These are phyloP conservation scores for Kazachstania kunashirensis DNA, from an alignment of 805 yeast genomes.

Conservation along the genomic window DNA sequence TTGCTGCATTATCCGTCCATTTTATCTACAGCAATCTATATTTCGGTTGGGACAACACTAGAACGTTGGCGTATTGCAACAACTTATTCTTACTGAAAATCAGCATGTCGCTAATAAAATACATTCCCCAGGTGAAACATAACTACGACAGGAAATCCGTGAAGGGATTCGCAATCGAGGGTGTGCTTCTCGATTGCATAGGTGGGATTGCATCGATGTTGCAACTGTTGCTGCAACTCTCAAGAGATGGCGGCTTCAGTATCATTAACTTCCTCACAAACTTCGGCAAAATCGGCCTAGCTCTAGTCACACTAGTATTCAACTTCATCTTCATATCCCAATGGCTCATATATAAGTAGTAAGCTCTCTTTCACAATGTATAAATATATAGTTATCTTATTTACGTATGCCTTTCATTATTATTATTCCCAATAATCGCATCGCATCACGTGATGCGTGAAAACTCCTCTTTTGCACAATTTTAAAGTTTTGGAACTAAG, in stretches of 20 bases:
- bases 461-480: too few species aligned
- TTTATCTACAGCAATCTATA: conserved; percentile 7
- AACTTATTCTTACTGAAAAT: conserved; percentile 33
- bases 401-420: too few species aligned
- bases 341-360: conserved; percentile 21
- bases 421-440: too few species aligned
- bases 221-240: conserved; percentile 20
- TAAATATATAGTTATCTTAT: too few species aligned
- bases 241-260: conserved; percentile 15
- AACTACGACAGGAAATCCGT: conserved; percentile 72
- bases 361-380: too few species aligned
- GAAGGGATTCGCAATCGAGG: conserved; percentile 71
- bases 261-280: conserved; percentile 25
- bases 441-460: too few species aligned
- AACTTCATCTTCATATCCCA: conserved; percentile 33
- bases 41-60: conserved; percentile 17
- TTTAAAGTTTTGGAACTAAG: too few species aligned
- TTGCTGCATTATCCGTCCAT: conserved; percentile 10
- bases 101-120: conserved; percentile 40
- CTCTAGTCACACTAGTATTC: conserved; percentile 32
- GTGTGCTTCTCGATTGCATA: conserved; percentile 29
- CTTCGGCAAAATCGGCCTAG: conserved; percentile 34
- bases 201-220: conserved; percentile 31
- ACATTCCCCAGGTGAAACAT: conserved; percentile 76
- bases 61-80: conserved; percentile 20